Evolutionary conservation across 495 filamentous ascomycete genomes (phyloP), one percentile per base, ranked within the genome.

Genomic region (Podospora didyma): DNA sequence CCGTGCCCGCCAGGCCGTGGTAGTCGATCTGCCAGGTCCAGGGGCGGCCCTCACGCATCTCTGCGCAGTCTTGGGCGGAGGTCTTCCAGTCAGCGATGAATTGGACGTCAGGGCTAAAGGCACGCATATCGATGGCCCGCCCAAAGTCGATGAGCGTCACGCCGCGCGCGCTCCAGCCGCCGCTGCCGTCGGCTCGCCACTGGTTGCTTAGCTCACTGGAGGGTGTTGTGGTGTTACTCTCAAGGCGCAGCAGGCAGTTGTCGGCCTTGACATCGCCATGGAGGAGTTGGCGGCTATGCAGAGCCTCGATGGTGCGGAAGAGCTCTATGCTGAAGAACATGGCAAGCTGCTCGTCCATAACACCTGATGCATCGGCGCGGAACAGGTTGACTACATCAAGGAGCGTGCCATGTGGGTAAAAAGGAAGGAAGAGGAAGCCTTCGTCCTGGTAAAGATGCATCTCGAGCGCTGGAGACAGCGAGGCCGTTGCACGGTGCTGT

Each of bases 11-110:
- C 0, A 96, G 76, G 26, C 94, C 94, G 71, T 93, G 89, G 53
- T 97, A 92, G 70, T 98, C 94, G 55, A 96, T 86, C 67, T 98
- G 94, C 71, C 89, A 96, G 0, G 92, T 97, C 94, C 94, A 98
- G 2, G 90, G 89, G 12, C 92, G 79, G 61, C 87, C 79, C 74
- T 97, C 92, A 41, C 92, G 85, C 79, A 97, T 95, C 78, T 98
- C 94, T 37, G 88, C 86, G 70, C 94, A 97, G 66, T 98, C 94
- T 51, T 88, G 84, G 23, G 84, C 78, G 19, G 81, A 79, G 2
- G 88, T 88, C 70, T 92, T 86, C 94, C 95, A 98, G 69, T 97
- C 93, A 2, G 93, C 95, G 41, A 96, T 80, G 74, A 98, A 98
- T 60, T 89, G 86, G 17, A 95, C 91, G 54, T 82, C 80, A 0